These are phyloP conservation scores for Spiromastix sp. DNA, from an alignment of 2,329 filamentous ascomycete genomes.

Conservation along the genomic window DNA sequence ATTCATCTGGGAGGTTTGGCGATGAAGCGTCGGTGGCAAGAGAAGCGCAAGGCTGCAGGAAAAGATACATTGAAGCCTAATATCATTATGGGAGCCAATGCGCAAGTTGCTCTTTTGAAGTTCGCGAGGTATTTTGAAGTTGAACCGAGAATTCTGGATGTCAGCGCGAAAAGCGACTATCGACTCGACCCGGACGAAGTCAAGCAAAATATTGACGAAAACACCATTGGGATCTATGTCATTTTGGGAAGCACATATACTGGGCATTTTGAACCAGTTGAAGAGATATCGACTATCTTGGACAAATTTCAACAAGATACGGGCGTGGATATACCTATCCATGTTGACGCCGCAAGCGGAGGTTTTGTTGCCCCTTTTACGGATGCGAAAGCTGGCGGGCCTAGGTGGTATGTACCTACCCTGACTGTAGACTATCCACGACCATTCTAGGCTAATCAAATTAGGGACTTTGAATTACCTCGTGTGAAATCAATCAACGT, in stretches of 20 bases:
- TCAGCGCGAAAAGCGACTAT: constrained; percentile 50
- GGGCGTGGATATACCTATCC: constrained; percentile 55
- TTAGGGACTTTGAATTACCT: constrained; percentile 25
- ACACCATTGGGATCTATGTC: constrained; percentile 66
- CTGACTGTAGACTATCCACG: not conserved
- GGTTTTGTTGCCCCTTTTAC: constrained; percentile 35
- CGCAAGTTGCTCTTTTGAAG: constrained; percentile 63
- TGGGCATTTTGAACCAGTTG: constrained; percentile 62
- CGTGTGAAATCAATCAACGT: constrained; percentile 50
- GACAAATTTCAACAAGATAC: constrained; percentile 53
- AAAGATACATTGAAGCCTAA: constrained; percentile 58
- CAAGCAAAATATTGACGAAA: constrained; percentile 59
- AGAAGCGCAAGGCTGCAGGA: constrained; percentile 47
- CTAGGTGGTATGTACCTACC: constrained; percentile 41
- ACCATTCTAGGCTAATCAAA: constrained; percentile 16
- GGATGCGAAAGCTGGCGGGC: constrained; percentile 29
- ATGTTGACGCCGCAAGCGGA: constrained; percentile 33
- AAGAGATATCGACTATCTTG: constrained; percentile 55
- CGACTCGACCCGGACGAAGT: constrained; percentile 55
- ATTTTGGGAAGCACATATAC: constrained; percentile 65
- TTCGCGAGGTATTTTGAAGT: constrained; percentile 67
- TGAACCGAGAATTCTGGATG: constrained; percentile 54
- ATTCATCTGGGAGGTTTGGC: constrained; percentile 61
- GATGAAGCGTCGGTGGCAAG: constrained; percentile 67
- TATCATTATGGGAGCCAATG: constrained; percentile 65